Percentiles rank a stretch among this genome's conserved stretches.
Evolutionary conservation across 179 eudicot genomes (phyloP).

Genomic region (Spinacia oleracea): DNA sequence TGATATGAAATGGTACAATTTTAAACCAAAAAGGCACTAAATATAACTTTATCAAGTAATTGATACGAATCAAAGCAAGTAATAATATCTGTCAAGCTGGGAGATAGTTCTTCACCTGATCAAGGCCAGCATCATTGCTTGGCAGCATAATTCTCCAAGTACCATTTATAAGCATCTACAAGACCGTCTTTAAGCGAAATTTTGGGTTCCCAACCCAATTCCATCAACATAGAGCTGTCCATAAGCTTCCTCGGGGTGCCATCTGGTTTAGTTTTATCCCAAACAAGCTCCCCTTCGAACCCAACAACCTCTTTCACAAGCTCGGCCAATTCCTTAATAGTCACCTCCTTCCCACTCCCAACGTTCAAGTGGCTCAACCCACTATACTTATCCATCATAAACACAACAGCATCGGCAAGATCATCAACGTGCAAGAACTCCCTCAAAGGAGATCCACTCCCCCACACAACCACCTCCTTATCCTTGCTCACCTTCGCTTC

Average conservation of each 20-base stretch:
- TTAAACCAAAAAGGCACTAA: neutral
- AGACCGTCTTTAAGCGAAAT: constrained; percentile 66
- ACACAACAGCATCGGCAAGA: constrained; percentile 63
- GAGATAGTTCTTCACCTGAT: constrained; percentile 19
- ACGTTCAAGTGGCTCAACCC: constrained; percentile 71
- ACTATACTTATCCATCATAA: constrained; percentile 65
- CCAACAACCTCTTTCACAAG: constrained; percentile 75
- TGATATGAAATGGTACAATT: neutral
- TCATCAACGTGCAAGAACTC: constrained; percentile 83
- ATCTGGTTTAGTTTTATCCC: constrained; percentile 70
- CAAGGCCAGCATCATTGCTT: constrained; percentile 22
- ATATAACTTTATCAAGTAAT: neutral
- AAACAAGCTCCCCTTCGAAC: constrained; percentile 58
- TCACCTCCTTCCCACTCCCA: constrained; percentile 82
- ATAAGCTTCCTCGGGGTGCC: constrained; percentile 84
- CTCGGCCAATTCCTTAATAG: constrained; percentile 70
- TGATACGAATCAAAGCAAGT: neutral
- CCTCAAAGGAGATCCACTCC: constrained; percentile 66
- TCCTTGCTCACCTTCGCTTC: constrained; percentile 56
- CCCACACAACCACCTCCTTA: constrained; percentile 77
- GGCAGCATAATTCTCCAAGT: constrained; percentile 47
- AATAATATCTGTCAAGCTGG: neutral
- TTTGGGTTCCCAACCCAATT: constrained; percentile 68
- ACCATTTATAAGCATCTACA: constrained; percentile 69
- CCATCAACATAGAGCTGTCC: constrained; percentile 60